Base-by-base conservation (phyloP, 305 asterid species). In the Plantago rigida region DNA sequence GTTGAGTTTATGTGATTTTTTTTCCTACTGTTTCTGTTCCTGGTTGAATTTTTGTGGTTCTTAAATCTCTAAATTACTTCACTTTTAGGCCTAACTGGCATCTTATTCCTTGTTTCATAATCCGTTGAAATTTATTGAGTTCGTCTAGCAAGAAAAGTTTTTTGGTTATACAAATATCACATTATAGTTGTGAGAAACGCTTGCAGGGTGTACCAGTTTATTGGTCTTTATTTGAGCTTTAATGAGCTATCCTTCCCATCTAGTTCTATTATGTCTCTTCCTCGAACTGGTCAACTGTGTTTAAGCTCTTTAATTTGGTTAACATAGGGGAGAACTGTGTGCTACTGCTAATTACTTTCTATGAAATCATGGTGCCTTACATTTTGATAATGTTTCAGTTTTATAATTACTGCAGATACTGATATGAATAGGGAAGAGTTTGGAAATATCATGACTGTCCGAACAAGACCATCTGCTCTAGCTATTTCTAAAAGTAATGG, bases 391-490 rank as follows among this genome's bases (percentile, higher is more conserved):
- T 13, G 13, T 53, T 55, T 11, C 11, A 10, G 51, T 45, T 59
- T 60, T 46, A 60, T 22, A 70, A 49, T 49, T 9, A 17, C 36
- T 69, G 84, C 83, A 82, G 86, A 67, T 63, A 66, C 72, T 77
- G 87, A 82, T 73, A 83, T 90, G 92, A 85, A 84, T 78, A 81
- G 81, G 72, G 84, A 80, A 72, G 86, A 76, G 69, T 69, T 79
- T 4, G 89, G 83, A 63, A 74, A 73, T 62, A 69, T 77, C 60
- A 75, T 82, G 93, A 81, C 87, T 58, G 79, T 91, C 48, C 80
- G 82, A 73, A 81, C 87, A 47, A 85, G 76, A 80, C 83, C 94
- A 54, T 64, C 81, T 51, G 62, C 79, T 63, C 68, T 74, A 64
- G 71, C 55, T 47, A 58, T 81, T 54, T 55, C 78, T 8, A 82